A percentile compares a stretch with the other conserved stretches of the same genome.
phyloP scores from a whole-genome alignment of 345 rosid species.

The Acer campestre region DNA sequence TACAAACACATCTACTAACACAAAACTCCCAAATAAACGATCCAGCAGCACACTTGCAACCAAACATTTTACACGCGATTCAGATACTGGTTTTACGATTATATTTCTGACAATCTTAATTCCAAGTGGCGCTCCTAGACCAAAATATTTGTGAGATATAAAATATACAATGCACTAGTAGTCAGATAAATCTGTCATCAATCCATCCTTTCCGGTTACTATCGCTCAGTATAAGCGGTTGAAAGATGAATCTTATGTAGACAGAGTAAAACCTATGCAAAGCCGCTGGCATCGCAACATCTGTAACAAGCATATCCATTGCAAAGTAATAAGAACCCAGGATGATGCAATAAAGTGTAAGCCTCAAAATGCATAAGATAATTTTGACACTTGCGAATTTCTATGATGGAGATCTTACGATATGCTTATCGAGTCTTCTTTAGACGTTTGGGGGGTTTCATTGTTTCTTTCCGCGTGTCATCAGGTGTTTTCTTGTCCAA shows the following conservation, averaged over 20 bases:
- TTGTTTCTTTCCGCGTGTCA: constrained; percentile 62
- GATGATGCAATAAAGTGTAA: background rate
- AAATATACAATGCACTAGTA: constrained; percentile 7
- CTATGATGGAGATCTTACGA: constrained; percentile 9
- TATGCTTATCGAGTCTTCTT: constrained; percentile 63
- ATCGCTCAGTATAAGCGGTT: background rate
- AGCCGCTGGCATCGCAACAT: background rate
- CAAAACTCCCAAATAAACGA: background rate
- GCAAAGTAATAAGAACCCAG: background rate
- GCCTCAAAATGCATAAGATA: background rate
- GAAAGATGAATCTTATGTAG: background rate
- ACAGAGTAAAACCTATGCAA: background rate
- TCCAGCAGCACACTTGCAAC: background rate
- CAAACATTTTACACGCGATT: background rate
- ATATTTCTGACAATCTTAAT: background rate
- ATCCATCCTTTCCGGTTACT: background rate
- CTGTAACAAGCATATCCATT: constrained; percentile 6
- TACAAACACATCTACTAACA: background rate
- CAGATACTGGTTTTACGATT: background rate
- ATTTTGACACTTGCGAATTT: background rate
- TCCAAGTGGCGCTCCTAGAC: background rate
- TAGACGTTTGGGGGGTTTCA: constrained; percentile 60
- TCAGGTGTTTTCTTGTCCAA: constrained; percentile 55
- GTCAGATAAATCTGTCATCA: background rate
- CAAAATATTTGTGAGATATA: background rate